A percentile compares a stretch with the other conserved stretches of the same genome.
Conservation (phyloP, 1,284 basidiomycete genomes). For the Limonomyces culmigenus region DNA sequence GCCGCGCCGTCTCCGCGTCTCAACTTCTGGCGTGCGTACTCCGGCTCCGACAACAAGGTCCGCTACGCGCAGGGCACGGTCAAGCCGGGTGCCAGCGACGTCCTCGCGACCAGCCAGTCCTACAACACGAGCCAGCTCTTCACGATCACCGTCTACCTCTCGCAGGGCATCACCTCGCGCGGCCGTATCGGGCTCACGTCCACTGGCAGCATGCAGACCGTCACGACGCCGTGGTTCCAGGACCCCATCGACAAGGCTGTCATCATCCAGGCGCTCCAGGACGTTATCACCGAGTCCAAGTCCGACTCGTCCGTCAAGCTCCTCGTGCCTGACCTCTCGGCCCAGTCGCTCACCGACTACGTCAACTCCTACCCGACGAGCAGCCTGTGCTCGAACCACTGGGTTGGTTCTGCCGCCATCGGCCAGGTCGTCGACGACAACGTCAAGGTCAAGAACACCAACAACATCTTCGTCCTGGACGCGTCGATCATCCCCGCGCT, state of each 20-base stretch:
- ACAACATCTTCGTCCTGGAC: conserved; percentile 32
- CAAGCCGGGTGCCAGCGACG: conserved; percentile 41
- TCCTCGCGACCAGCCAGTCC: conserved; percentile 25
- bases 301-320: conserved; percentile 15
- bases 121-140: conserved; percentile 41
- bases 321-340: conserved; percentile 43
- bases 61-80: conserved; percentile 41
- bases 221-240: conserved; percentile 39
- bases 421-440: conserved; percentile 42
- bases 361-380: conserved; percentile 29
- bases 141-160: conserved; percentile 40
- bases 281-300: conserved; percentile 23
- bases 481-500: conserved; percentile 25
- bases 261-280: conserved; percentile 29
- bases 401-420: conserved; percentile 35
- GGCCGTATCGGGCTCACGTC: conserved; percentile 44
- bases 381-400: conserved; percentile 37
- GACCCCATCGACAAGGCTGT: conserved; percentile 36
- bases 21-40: conserved; percentile 46
- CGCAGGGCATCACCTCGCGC: conserved; percentile 38
- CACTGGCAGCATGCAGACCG: conserved; percentile 25
- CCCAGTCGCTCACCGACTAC: conserved; percentile 31
- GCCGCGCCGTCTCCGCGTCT: conserved; percentile 33
- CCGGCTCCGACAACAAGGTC: conserved; percentile 20
- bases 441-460: conserved; percentile 35